Evolutionary conservation across 495 filamentous ascomycete genomes (phyloP).

Genomic region (Talaromyces trachyspermus): DNA sequence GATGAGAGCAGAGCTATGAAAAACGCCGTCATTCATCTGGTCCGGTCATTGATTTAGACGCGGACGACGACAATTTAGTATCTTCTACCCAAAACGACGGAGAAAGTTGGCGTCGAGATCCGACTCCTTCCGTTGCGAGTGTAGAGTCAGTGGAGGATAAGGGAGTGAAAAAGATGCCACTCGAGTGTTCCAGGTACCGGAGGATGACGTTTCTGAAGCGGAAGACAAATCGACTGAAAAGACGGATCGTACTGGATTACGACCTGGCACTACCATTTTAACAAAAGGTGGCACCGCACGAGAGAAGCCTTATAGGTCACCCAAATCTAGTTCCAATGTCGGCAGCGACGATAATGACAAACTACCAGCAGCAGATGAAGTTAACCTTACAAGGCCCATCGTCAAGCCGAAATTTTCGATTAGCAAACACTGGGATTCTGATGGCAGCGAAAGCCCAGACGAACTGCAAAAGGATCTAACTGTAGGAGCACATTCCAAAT

Average conservation of each 20-base stretch:
- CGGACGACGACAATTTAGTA: conserved; percentile 8
- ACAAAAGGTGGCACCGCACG: too few species aligned
- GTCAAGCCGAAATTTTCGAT: not conserved
- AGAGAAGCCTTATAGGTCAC: too few species aligned
- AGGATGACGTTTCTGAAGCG: not conserved
- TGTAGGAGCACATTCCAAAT: conserved; percentile 17
- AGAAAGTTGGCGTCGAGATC: not conserved
- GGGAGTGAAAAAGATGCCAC: not conserved
- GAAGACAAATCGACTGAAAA: not conserved
- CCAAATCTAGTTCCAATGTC: not conserved
- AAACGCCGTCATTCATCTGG: conserved; percentile 19
- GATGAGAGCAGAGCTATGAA: conserved; percentile 22
- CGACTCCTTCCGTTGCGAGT: conserved; percentile 9
- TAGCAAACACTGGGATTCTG: conserved; percentile 5
- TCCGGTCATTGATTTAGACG: conserved; percentile 13
- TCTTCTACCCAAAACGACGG: not conserved
- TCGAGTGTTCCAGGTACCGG: not conserved
- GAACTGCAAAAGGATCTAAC: conserved; percentile 37
- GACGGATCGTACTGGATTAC: not conserved
- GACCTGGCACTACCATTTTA: too few species aligned
- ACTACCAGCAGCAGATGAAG: not conserved
- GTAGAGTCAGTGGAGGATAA: conserved; percentile 17
- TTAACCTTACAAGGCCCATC: not conserved
- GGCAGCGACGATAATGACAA: not conserved
- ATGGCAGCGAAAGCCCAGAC: conserved; percentile 33